These are phyloP conservation scores for Xylaria castorea DNA, from an alignment of 495 filamentous ascomycete species.

Conservation along the genomic window DNA sequence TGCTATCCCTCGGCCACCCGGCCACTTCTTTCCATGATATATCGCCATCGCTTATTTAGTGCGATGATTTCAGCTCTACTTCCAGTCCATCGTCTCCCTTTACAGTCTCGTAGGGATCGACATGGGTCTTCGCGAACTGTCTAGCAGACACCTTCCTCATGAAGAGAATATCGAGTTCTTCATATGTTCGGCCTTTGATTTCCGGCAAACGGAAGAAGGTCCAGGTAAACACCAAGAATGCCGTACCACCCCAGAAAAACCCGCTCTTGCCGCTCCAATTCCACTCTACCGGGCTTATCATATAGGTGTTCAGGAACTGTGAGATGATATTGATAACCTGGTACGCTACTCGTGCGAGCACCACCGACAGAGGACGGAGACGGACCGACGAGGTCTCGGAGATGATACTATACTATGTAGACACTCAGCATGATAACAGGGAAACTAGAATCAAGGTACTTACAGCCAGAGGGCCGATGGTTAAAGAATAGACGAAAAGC, in stretches of 20 bases:
- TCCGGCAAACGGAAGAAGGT: slow-evolving; percentile 41
- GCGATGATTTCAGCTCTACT: slow-evolving; percentile 11
- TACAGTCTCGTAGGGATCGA: slow-evolving; percentile 36
- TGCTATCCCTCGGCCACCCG: not conserved
- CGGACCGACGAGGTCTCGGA: slow-evolving; percentile 58
- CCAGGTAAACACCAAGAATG: slow-evolving; percentile 47
- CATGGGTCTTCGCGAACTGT: slow-evolving; percentile 46
- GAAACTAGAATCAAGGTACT: slow-evolving; percentile 26
- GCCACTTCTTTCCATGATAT: not conserved
- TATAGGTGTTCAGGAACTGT: slow-evolving; percentile 64
- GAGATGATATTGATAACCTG: slow-evolving; percentile 64
- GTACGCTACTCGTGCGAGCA: slow-evolving; percentile 62
- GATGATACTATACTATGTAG: slow-evolving; percentile 56
- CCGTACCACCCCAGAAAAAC: slow-evolving; percentile 58
- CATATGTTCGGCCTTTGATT: slow-evolving; percentile 50
- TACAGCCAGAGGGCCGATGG: slow-evolving; percentile 52
- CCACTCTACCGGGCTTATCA: slow-evolving; percentile 54
- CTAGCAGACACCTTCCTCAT: slow-evolving; percentile 49
- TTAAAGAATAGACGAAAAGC: slow-evolving; percentile 48
- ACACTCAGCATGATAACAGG: slow-evolving; percentile 25
- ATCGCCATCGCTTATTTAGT: not conserved
- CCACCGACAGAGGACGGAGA: slow-evolving; percentile 57
- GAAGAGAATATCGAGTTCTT: slow-evolving; percentile 61
- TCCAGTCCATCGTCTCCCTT: slow-evolving; percentile 20
- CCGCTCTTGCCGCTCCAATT: slow-evolving; percentile 51